Evolutionary conservation across 768 basidiomycete genomes (phyloP).

Genomic region (Cytidiella melzeri): DNA sequence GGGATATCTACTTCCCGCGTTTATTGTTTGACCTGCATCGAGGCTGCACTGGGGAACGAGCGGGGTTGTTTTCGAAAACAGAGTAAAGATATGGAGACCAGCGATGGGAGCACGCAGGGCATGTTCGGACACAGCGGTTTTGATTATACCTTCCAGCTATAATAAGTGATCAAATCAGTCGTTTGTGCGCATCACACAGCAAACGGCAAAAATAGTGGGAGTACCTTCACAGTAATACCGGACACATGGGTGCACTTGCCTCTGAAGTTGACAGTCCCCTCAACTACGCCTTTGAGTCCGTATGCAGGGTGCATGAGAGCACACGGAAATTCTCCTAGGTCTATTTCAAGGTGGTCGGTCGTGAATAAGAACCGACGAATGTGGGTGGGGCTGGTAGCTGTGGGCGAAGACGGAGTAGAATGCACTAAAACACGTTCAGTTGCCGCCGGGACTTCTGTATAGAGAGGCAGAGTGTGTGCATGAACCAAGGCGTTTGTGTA

Average conservation of each 20-base stretch:
- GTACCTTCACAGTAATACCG: slow-evolving; percentile 34
- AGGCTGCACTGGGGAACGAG: slow-evolving; percentile 23
- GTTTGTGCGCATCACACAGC: too few species aligned
- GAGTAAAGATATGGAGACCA: slow-evolving; percentile 20
- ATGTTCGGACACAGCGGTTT: slow-evolving; percentile 26
- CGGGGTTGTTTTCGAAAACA: slow-evolving; percentile 25
- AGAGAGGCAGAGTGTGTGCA: slow-evolving; percentile 12
- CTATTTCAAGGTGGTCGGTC: slow-evolving; percentile 34
- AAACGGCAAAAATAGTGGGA: too few species aligned
- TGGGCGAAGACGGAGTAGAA: slow-evolving; percentile 19
- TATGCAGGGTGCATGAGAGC: slow-evolving; percentile 34
- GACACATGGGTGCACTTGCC: slow-evolving; percentile 31
- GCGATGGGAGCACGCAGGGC: slow-evolving; percentile 19
- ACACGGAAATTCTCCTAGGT: slow-evolving; percentile 36
- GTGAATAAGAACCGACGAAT: slow-evolving; percentile 31
- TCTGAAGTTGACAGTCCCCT: slow-evolving; percentile 32
- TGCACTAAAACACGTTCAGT: slow-evolving; percentile 34
- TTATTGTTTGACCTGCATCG: slow-evolving; percentile 11
- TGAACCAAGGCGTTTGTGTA: slow-evolving; percentile 5
- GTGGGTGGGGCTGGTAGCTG: slow-evolving; percentile 10
- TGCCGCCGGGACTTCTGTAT: slow-evolving; percentile 24
- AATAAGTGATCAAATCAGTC: too few species aligned
- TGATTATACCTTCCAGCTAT: slow-evolving; percentile 35
- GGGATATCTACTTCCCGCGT: slow-evolving; percentile 22
- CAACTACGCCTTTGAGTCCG: slow-evolving; percentile 35